Conservation (phyloP, 2,329 filamentous ascomycete genomes). For the Aspergillus fumigatus region DNA sequence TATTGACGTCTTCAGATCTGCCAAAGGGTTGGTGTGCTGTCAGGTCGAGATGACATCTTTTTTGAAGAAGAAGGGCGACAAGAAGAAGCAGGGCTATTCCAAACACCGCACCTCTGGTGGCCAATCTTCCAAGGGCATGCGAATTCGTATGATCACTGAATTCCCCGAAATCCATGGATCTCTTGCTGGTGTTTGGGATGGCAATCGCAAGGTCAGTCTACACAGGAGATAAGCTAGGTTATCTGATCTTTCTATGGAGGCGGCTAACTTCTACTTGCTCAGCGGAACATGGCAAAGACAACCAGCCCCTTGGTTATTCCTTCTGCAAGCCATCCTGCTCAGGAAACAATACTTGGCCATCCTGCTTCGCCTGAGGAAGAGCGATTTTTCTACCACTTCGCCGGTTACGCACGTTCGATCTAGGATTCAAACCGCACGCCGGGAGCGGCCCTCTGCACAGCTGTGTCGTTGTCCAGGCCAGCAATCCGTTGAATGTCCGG, state of each 20-base stretch:
- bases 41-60: constrained; percentile 9
- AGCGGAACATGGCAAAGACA: background rate
- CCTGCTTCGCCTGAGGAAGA: background rate
- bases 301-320: background rate
- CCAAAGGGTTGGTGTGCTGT: constrained; percentile 4
- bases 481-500: background rate
- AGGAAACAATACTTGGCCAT: background rate
- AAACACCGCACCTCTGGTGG: background rate
- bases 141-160: background rate
- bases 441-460: background rate
- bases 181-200: background rate
- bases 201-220: background rate
- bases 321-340: background rate
- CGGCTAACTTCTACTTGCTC: background rate
- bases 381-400: background rate
- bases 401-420: background rate
- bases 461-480: background rate
- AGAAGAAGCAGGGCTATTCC: background rate
- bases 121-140: background rate
- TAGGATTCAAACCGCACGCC: background rate
- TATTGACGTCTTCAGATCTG: constrained; percentile 13
- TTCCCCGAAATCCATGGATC: background rate
- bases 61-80: constrained; percentile 1
- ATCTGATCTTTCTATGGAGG: background rate
- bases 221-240: background rate